These are phyloP conservation scores for Neurospora crassa DNA, from an alignment of 2,329 filamentous ascomycete genomes.

Conservation along the genomic window DNA sequence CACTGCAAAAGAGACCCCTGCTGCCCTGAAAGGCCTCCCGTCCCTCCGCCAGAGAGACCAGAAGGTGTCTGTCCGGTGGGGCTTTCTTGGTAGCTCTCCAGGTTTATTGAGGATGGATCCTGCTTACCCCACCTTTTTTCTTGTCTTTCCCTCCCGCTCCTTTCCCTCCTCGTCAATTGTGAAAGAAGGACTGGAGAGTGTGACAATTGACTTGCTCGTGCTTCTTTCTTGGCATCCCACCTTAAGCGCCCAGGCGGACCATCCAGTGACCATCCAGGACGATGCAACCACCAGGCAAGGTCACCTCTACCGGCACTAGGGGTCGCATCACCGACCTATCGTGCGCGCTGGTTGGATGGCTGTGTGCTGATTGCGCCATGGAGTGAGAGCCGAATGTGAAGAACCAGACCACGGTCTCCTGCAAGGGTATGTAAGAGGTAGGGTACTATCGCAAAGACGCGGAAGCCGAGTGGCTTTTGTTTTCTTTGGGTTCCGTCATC, in stretches of 20 bases:
- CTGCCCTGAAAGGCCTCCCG: not conserved
- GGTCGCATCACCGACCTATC: slow-evolving; percentile 6
- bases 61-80: not conserved
- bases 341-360: slow-evolving; percentile 11
- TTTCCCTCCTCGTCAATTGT: not conserved
- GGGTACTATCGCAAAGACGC: not conserved
- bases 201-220: slow-evolving; percentile 1
- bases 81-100: not conserved
- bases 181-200: not conserved
- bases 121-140: not conserved
- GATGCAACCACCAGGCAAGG: slow-evolving; percentile 4
- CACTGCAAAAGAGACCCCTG: not conserved
- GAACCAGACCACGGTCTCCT: slow-evolving; percentile 4
- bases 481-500: not conserved
- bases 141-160: not conserved
- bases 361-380: slow-evolving; percentile 1
- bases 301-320: slow-evolving; percentile 1
- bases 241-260: slow-evolving; percentile 17
- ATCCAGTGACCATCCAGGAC: slow-evolving; percentile 1
- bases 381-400: slow-evolving; percentile 3
- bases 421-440: not conserved
- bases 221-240: slow-evolving; percentile 10
- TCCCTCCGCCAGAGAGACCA: no score
- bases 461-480: not conserved
- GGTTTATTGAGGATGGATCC: not conserved